Conservation (phyloP, 2,329 filamentous ascomycete genomes). For the Samsoniella hepiali region DNA sequence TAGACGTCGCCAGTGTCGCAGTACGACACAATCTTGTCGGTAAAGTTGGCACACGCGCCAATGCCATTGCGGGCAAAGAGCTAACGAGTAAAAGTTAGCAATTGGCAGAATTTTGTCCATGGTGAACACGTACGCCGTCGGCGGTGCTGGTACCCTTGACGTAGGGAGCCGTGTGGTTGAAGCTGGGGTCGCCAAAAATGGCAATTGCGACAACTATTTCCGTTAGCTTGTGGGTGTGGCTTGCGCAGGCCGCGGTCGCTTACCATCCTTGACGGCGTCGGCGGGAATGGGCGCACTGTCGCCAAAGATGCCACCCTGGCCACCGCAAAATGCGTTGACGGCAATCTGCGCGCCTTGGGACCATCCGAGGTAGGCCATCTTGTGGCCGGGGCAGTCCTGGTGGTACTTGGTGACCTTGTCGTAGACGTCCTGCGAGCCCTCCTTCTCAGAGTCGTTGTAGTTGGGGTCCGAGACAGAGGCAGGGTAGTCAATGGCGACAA, state of each 20-base stretch:
- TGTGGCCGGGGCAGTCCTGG: slow-evolving; percentile 35
- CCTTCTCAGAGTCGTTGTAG: slow-evolving; percentile 36
- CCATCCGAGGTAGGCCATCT: slow-evolving; percentile 41
- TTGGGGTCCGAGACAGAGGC: slow-evolving; percentile 31
- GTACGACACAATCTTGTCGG: slow-evolving; percentile 37
- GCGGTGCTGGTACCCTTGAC: slow-evolving; percentile 36
- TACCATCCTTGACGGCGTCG: slow-evolving; percentile 33
- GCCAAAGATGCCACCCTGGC: slow-evolving; percentile 29
- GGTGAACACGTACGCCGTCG: slow-evolving; percentile 34
- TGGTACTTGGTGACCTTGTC: slow-evolving; percentile 32
- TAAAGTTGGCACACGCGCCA: slow-evolving; percentile 35
- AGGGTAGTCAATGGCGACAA: slow-evolving; percentile 38
- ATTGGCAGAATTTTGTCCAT: not conserved
- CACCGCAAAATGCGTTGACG: slow-evolving; percentile 38
- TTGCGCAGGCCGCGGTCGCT: slow-evolving; percentile 17
- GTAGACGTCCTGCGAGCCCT: slow-evolving; percentile 33
- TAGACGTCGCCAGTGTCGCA: slow-evolving; percentile 42
- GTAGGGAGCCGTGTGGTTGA: slow-evolving; percentile 35
- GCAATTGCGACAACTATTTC: slow-evolving; percentile 38
- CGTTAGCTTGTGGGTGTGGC: slow-evolving; percentile 17
- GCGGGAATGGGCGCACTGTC: slow-evolving; percentile 27
- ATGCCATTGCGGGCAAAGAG: slow-evolving; percentile 36
- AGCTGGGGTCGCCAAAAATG: slow-evolving; percentile 41
- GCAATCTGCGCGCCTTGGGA: slow-evolving; percentile 43
- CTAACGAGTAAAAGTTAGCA: slow-evolving; percentile 23